phyloP scores from a whole-genome alignment of 1,139 yeast species.

The Magnusiomyces fungicola region DNA sequence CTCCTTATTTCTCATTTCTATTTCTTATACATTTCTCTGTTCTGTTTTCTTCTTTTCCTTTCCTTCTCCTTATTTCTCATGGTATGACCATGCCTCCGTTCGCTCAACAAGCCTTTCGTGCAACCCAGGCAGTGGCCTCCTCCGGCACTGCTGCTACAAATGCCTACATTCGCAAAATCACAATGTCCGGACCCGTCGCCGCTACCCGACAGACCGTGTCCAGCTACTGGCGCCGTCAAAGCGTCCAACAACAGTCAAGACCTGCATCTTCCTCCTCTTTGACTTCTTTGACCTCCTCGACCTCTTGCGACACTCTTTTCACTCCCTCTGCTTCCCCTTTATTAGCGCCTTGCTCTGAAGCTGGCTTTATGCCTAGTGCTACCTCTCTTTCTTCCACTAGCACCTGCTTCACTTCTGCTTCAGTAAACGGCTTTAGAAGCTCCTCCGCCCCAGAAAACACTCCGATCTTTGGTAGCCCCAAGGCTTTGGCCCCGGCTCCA shows the following conservation, averaged over 20 bases:
- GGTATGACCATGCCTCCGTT: slow-evolving; percentile 25
- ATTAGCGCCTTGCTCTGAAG: background rate
- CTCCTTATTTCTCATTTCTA: background rate
- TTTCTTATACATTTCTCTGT: background rate
- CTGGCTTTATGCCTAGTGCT: background rate
- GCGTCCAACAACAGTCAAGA: too few relatives aligned
- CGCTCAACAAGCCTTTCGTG: slow-evolving; percentile 19
- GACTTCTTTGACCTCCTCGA: slow-evolving; percentile 17
- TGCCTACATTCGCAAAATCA: background rate
- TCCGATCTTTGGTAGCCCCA: background rate
- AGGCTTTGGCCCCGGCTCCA: background rate
- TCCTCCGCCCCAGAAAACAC: background rate
- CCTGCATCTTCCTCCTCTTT: slow-evolving; percentile 16
- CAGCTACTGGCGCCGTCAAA: too few relatives aligned
- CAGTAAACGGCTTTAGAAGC: slow-evolving; percentile 1
- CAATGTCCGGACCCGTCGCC: background rate
- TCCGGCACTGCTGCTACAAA: background rate
- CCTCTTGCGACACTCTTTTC: slow-evolving; percentile 25
- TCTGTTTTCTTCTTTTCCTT: background rate
- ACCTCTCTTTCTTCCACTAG: background rate
- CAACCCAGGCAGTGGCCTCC: slow-evolving; percentile 10
- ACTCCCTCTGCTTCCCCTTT: background rate
- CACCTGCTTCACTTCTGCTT: background rate
- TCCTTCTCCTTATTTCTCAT: background rate
- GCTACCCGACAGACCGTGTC: too few relatives aligned